Evolutionary conservation across 371 early-diverging fungal species (phyloP).

Genomic region (Syncephalastrum monosporum): DNA sequence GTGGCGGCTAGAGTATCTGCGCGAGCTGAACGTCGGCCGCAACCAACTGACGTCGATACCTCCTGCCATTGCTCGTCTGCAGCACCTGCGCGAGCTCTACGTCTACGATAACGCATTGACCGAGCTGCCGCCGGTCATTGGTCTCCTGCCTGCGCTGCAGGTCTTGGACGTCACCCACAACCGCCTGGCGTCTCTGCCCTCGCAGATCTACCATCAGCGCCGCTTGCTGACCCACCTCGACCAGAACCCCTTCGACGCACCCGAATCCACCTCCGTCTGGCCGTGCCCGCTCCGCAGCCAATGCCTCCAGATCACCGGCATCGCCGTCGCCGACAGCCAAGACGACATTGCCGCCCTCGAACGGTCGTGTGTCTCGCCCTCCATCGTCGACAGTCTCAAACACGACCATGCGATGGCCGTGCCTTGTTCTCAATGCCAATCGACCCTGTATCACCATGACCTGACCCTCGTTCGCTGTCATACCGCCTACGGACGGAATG

Average conservation of each 20-base stretch:
- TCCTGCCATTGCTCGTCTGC: slow-evolving; percentile 82
- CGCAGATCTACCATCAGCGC: slow-evolving; percentile 21
- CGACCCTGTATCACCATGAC: slow-evolving; percentile 14
- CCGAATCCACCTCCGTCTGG: too few species aligned
- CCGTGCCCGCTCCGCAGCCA: too few species aligned
- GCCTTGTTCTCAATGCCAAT: slow-evolving; percentile 8
- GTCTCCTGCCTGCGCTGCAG: slow-evolving; percentile 31
- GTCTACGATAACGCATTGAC: slow-evolving; percentile 90
- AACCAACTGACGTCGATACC: slow-evolving; percentile 88
- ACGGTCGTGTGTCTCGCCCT: too few species aligned
- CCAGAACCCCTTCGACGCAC: too few species aligned
- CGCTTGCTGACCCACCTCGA: too few species aligned
- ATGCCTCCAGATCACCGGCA: too few species aligned
- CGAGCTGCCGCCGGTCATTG: slow-evolving; percentile 81
- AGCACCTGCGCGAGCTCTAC: slow-evolving; percentile 79
- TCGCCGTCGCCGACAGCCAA: too few species aligned
- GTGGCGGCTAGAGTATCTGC: slow-evolving; percentile 62
- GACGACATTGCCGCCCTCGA: too few species aligned
- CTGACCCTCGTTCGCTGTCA: slow-evolving; percentile 9
- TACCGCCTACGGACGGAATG: not conserved
- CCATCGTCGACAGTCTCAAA: not conserved
- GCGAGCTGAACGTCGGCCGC: slow-evolving; percentile 80
- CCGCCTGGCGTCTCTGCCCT: slow-evolving; percentile 47
- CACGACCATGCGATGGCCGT: slow-evolving; percentile 11
- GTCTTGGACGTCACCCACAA: slow-evolving; percentile 64